Conservation (phyloP, 2,329 filamentous ascomycete species). For the Akanthomyces muscarius region DNA sequence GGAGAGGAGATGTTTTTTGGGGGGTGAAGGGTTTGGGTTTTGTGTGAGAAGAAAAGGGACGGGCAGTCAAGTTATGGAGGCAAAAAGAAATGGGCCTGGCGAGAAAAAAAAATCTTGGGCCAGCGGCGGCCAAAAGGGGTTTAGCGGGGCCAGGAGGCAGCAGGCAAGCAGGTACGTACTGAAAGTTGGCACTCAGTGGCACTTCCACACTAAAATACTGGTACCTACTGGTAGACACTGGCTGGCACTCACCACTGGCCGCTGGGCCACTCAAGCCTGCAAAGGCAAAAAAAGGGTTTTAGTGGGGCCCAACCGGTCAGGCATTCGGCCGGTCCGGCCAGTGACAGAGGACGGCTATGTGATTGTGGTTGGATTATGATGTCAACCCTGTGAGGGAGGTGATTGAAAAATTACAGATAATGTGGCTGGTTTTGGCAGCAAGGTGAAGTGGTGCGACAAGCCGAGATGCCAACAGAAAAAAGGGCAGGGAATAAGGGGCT, state of each 20-base stretch:
- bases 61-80: constrained; percentile 21
- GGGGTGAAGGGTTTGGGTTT: constrained; percentile 28
- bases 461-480: not conserved
- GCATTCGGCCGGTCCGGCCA: constrained; percentile 7
- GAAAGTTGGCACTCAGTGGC: no score
- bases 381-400: not conserved
- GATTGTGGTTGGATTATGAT: not conserved
- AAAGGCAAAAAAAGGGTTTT: not conserved
- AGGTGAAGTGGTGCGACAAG: not conserved
- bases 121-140: constrained; percentile 15
- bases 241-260: no score
- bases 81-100: constrained; percentile 26
- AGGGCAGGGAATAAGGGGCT: not conserved
- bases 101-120: constrained; percentile 17
- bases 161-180: not conserved
- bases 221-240: no score
- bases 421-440: not conserved
- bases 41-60: constrained; percentile 23
- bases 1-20: constrained; percentile 18
- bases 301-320: constrained; percentile 1
- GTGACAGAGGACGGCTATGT: not conserved
- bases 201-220: no score
- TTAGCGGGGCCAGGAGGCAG: constrained; percentile 17
- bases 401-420: not conserved
- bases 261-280: no score